Percentiles rank a stretch among this genome's conserved stretches.
These are phyloP conservation scores for Blastomyces gilchristii DNA, from an alignment of 2,329 filamentous ascomycete genomes.

Conservation along the genomic window DNA sequence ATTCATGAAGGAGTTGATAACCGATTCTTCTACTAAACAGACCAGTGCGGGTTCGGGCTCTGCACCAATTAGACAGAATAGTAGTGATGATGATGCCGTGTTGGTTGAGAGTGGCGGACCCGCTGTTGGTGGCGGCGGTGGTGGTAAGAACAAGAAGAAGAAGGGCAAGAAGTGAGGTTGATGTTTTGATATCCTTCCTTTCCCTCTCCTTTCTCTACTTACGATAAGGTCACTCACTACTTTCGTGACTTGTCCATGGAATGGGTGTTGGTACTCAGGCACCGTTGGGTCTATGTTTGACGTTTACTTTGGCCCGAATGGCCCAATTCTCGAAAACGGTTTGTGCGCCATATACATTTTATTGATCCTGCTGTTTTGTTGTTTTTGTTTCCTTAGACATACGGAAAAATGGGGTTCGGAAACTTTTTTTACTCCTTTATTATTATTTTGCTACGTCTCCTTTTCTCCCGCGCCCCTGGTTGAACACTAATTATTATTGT, in stretches of 20 bases:
- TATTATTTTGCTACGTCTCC: not conserved
- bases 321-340: not conserved
- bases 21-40: constrained; percentile 18
- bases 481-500: not conserved
- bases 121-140: constrained; percentile 24
- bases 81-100: constrained; percentile 63
- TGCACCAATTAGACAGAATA: constrained; percentile 11
- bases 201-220: not conserved
- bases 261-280: not conserved
- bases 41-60: constrained; percentile 7
- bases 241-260: not conserved
- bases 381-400: constrained; percentile 1
- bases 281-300: not conserved
- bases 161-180: constrained; percentile 38
- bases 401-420: not conserved
- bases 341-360: not conserved
- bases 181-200: not conserved
- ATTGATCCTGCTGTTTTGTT: not conserved
- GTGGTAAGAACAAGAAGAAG: constrained; percentile 31
- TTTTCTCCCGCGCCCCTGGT: not conserved
- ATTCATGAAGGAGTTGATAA: constrained; percentile 72
- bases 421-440: not conserved
- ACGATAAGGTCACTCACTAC: not conserved
- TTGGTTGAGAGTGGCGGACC: constrained; percentile 58
- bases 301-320: not conserved